Conservation (phyloP, 2,329 filamentous ascomycete species). For the Colletotrichum karsti region DNA sequence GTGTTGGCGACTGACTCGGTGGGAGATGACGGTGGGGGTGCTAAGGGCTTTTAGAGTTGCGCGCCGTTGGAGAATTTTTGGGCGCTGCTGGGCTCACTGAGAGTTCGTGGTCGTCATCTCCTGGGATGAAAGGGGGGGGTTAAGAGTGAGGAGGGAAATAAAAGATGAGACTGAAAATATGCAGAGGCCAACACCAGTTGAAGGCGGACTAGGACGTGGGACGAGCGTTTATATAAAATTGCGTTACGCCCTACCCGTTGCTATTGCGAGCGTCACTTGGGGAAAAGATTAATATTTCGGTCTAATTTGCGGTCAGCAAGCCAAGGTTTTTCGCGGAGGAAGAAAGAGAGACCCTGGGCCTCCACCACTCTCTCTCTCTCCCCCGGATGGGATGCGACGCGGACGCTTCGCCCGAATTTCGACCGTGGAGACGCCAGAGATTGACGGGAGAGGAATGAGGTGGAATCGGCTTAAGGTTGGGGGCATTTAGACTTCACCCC, state of each 20-base stretch:
- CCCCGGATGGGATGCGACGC: too few relatives aligned
- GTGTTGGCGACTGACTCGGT: conserved; percentile 17
- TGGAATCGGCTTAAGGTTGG: too few relatives aligned
- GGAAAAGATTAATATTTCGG: not conserved
- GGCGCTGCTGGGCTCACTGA: not conserved
- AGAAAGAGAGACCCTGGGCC: not conserved
- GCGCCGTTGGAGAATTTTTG: not conserved
- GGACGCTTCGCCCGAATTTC: not conserved
- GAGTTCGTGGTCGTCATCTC: not conserved
- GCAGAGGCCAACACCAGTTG: not conserved
- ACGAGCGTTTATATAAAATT: not conserved
- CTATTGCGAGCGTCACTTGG: not conserved
- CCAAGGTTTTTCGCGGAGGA: not conserved
- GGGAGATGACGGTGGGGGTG: conserved; percentile 23
- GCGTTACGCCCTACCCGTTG: not conserved
- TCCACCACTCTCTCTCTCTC: too few relatives aligned
- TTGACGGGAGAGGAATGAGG: too few relatives aligned
- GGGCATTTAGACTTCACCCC: conserved; percentile 19
- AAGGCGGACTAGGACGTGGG: not conserved
- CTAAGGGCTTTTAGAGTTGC: not conserved
- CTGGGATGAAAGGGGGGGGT: not conserved
- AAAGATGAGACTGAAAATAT: not conserved
- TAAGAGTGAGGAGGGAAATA: not conserved
- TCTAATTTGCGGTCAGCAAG: not conserved
- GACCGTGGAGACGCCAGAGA: not conserved